A percentile compares a stretch with the other conserved stretches of the same genome.
These are phyloP conservation scores for Eucalyptus cloeziana DNA, from an alignment of 345 rosid species.

Conservation along the genomic window DNA sequence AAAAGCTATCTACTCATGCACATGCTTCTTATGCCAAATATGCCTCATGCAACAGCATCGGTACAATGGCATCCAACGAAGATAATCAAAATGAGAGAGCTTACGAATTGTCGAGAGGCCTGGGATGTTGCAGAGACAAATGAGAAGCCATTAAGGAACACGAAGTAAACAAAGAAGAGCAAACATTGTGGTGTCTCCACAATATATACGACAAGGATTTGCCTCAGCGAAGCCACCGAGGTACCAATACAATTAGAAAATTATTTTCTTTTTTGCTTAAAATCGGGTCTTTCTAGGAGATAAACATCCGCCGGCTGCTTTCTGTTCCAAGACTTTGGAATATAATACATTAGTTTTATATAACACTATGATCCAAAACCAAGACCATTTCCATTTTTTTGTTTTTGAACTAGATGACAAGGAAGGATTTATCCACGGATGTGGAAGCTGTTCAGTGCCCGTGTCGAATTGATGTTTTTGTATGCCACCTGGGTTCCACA, in stretches of 20 bases:
- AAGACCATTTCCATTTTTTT: neutral
- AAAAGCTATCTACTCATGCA: neutral
- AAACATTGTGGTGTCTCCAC: neutral
- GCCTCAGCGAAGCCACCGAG: neutral
- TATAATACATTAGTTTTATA: neutral
- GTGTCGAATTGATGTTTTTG: neutral
- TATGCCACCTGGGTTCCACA: neutral
- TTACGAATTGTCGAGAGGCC: conserved; percentile 15
- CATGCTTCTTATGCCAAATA: neutral
- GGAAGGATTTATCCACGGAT: neutral
- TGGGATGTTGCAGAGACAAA: conserved; percentile 11
- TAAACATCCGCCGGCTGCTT: neutral
- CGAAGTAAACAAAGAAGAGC: neutral
- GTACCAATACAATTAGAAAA: neutral
- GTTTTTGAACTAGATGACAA: neutral
- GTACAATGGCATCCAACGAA: neutral
- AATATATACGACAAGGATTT: neutral
- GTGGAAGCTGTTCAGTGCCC: neutral
- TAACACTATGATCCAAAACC: neutral
- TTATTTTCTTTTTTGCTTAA: neutral
- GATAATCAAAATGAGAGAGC: neutral
- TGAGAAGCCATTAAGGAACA: conserved; percentile 30
- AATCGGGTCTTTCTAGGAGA: neutral
- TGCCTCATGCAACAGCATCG: neutral
- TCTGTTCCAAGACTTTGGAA: neutral